A percentile compares a stretch with the other conserved stretches of the same genome.
Evolutionary conservation across 257 asterid genomes (phyloP).

Genomic region (Rubia yunnanensis): DNA sequence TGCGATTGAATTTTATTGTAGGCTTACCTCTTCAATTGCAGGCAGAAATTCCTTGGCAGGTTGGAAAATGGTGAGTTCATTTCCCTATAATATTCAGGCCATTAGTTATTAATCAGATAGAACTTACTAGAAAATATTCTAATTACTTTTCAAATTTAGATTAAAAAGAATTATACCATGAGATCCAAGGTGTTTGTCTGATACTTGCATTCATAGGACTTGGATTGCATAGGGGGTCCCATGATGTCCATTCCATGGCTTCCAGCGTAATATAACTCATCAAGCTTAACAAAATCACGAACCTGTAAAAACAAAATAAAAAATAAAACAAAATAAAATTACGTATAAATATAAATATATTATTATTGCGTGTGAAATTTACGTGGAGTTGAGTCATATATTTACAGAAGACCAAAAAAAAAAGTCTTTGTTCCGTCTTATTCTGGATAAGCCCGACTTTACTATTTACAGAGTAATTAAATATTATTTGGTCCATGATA

Average conservation of each 20-base stretch:
- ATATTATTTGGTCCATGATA: not conserved
- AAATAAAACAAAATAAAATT: too few species aligned
- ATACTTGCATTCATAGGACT: slow-evolving; percentile 38
- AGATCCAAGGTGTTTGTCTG: slow-evolving; percentile 35
- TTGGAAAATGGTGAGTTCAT: slow-evolving; percentile 54
- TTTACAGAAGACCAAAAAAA: not conserved
- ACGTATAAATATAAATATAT: too few species aligned
- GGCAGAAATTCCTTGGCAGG: slow-evolving; percentile 80
- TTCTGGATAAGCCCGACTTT: not conserved
- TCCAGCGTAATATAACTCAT: slow-evolving; percentile 82
- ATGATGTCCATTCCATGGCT: slow-evolving; percentile 95
- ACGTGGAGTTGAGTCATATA: not conserved
- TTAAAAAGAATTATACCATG: slow-evolving; percentile 16
- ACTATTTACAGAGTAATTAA: not conserved
- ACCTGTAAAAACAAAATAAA: slow-evolving; percentile 31
- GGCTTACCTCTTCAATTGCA: slow-evolving; percentile 44
- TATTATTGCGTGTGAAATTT: too few species aligned
- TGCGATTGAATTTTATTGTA: not conserved
- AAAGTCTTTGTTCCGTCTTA: not conserved
- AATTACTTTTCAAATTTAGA: too few species aligned
- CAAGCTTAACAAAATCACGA: slow-evolving; percentile 61
- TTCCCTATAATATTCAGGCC: slow-evolving; percentile 34
- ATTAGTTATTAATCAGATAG: not conserved
- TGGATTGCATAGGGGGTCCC: slow-evolving; percentile 45
- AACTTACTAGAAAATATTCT: not conserved